Base-by-base conservation (phyloP, 1,284 basidiomycete genomes). In the Trametes sp. region DNA sequence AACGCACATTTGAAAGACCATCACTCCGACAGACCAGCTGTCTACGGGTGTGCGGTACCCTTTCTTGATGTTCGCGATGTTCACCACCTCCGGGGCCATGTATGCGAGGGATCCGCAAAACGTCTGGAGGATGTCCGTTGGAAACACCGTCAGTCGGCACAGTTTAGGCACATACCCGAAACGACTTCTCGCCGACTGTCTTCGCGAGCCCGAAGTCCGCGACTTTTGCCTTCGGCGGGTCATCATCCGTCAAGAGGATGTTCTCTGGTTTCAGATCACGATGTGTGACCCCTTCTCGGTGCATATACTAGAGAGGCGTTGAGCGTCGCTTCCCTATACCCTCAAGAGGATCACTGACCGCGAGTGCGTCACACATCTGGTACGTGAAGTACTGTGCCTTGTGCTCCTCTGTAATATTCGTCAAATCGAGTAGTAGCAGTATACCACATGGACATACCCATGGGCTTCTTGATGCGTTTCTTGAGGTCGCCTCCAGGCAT, bases 141-240 rank as follows among this genome's bases (percentile, higher is more conserved):
- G 21, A 4, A 38, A 4, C 16, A 36, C 4, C 4, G 10, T 38
- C 14, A 6, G 36, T 6, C 9, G 16, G 14, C 26, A 2, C 13
- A 24, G 16, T 26, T 2, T 9, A n/a, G n/a, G n/a, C n/a, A n/a
- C n/a, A n/a, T n/a, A n/a, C n/a, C n/a, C n/a, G n/a, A n/a, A n/a
- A n/a, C n/a, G n/a, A n/a, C n/a, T n/a, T n/a, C n/a, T 72, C 87
- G 67, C 92, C 90, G 45, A 94, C 88, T 59, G 90, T 88, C 74
- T 97, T 98, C 0, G 96, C 95, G 13, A 98, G 84, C 6, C 96
- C 96, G 74, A 97, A 98, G 76, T 97, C 96, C 2, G 95, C 95
- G 28, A 98, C 89, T 72, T 95, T 95, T 66, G 91, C 85, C 2
- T 79, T 73, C 0, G 91, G 90, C 1, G 89, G 86, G 1, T 80